Evolutionary conservation across 768 basidiomycete genomes (phyloP).

Genomic region (Tylopilus plumbeoviolaceoides): DNA sequence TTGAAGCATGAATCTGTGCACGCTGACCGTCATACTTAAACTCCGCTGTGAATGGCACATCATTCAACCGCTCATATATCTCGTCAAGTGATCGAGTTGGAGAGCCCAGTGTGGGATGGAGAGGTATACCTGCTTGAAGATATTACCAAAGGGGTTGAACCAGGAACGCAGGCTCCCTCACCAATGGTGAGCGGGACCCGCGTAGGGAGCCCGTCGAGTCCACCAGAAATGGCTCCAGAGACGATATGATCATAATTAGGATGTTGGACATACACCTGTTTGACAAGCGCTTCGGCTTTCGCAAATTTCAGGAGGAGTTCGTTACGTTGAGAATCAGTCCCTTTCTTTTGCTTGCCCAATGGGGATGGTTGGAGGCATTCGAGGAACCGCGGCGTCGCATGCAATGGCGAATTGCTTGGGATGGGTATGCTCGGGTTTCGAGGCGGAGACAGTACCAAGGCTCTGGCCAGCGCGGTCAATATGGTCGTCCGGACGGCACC

Average conservation of each 20-base stretch:
- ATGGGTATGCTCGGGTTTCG: conserved; percentile 18
- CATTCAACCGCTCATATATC: conserved; percentile 68
- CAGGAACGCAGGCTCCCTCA: conserved; percentile 31
- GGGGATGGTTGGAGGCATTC: conserved; percentile 16
- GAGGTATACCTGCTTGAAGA: conserved; percentile 59
- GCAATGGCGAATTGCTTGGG: conserved; percentile 24
- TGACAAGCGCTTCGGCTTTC: conserved; percentile 60
- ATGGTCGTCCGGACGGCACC: conserved; percentile 86
- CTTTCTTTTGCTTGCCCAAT: conserved; percentile 29
- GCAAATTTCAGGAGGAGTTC: conserved; percentile 42
- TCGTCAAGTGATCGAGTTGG: conserved; percentile 82
- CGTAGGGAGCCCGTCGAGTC: conserved; percentile 55
- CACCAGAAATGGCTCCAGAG: conserved; percentile 52
- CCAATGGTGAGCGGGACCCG: conserved; percentile 68
- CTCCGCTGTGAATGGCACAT: conserved; percentile 74
- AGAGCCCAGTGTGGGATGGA: conserved; percentile 83
- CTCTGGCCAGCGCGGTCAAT: conserved; percentile 73
- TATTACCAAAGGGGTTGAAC: conserved; percentile 9
- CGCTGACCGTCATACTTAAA: conserved; percentile 91
- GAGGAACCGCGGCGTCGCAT: conserved; percentile 21
- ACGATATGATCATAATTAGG: conserved; percentile 74
- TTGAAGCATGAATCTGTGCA: conserved; percentile 68
- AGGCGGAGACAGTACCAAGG: conserved; percentile 60
- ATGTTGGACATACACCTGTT: conserved; percentile 72
- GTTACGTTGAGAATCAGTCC: conserved; percentile 28